Base-by-base conservation (phyloP, 345 rosid genomes). In the Limnanthes douglasii region DNA sequence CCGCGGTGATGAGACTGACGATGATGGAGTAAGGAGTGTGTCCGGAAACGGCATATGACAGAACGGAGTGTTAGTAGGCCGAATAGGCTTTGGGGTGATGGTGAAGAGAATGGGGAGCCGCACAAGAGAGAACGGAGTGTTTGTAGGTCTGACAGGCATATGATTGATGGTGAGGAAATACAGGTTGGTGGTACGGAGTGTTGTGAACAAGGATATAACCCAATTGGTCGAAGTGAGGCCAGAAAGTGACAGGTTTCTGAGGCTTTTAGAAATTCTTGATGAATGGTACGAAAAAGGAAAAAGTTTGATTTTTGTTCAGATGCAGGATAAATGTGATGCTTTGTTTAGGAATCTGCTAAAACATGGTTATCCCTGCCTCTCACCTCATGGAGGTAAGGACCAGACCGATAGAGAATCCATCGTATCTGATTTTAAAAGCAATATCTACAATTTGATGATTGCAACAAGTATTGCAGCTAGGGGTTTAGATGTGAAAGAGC, bases 401-500 rank as follows among this genome's bases (percentile, higher is more conserved):
- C 90, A 78, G 62, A 70, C 84, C 1, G 90, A 78, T 18, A 70
- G 84, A 12, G 80, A 78, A 24, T 73, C 80, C 45, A 74, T 77
- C 18, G 64, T 78, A 48, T 46, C 69, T 8, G 90, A 78, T 64
- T 78, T 78, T 37, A 65, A 78, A 58, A 73, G 61, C 66, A 73
- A 73, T 23, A 72, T 73, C 34, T 73, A 84, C 65, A 70, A 64
- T 57, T 56, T 78, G 57, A 40, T 73, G 54, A 54, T 68, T 50
- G 90, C 84, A 5, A 70, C 90, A 8, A 68, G 84, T 59, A 12
- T 73, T 60, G 90, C 90, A 11, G 80, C 90, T 8, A 70, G 90
- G 47, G 90, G 90, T 30, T 64, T 73, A 30, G 90, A 68, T 56
- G 84, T 73, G 50, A 78, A 78, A 60, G 83, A 78, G 51, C 80